Evolutionary conservation across 169 alveolate species (phyloP), one percentile per base, ranked within the genome.

Genomic region (Eimeria acervulina): DNA sequence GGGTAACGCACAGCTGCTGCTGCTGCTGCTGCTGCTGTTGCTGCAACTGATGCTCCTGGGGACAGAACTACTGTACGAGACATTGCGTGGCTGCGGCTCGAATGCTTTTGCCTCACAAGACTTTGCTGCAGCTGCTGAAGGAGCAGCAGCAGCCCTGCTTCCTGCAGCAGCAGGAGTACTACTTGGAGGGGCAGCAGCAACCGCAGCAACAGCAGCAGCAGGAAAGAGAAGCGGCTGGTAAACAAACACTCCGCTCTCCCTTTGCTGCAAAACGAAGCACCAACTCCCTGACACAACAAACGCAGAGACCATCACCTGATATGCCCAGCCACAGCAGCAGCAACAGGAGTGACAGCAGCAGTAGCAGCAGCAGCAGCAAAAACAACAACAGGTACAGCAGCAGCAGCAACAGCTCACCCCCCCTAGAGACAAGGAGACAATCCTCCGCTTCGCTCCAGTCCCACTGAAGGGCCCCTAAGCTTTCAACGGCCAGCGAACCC

Each of bases 371-470:
- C 80, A 68, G 80, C 80, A 68, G 44, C 80, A 68, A 28, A 12
- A 7, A 4, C 47, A 33, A n/a, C 80, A 63, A 17, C 31, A 17
- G 74, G 28, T 8, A 23, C 74, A 28, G 42, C 80, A 68, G 80
- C 80, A 28, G 80, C 80, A 68, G 80, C 80, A 3, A 33, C 42
- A 28, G 80, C 80, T 76, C 61, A 76, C 87, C 87, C 2, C 87
- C 87, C 59, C 87, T 36, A 12, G 87, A 76, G 59, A 76, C n/a
- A 17, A 40, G 51, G 61, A 76, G 87, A 15, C 87, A 76, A 19
- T 76, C 87, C 6, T 6, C 13, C 55, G 28, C 87, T 7, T 23
- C 44, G 59, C 26, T 76, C 61, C 59, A 76, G 87, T 31, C 87
- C 87, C 87, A 76, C 44, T 1, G 51, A n/a, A 76, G 51, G 87